These are phyloP conservation scores for Potentilla sterilis DNA, from an alignment of 306 rosid species.

Conservation along the genomic window DNA sequence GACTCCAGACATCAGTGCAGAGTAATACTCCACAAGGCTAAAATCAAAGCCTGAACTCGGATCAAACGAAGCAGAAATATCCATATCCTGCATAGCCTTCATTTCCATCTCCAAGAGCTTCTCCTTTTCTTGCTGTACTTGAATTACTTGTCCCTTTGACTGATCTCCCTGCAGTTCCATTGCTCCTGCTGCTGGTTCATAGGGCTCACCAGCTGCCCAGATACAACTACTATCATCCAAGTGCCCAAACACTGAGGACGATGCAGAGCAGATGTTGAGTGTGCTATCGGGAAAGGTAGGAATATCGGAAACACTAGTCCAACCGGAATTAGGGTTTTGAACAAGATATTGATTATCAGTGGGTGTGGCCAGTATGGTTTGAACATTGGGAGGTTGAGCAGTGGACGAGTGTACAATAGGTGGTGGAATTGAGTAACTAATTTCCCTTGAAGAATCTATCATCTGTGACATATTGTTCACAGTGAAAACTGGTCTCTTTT, in stretches of 20 bases:
- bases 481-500: slow-evolving; percentile 22
- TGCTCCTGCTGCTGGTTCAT: slow-evolving; percentile 15
- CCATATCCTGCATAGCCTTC: slow-evolving; percentile 29
- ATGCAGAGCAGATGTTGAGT: slow-evolving; percentile 30
- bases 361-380: not conserved
- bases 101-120: slow-evolving; percentile 29
- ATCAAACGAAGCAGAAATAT: slow-evolving; percentile 6
- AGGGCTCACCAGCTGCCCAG: slow-evolving; percentile 38
- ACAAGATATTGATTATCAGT: slow-evolving; percentile 15
- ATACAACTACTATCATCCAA: slow-evolving; percentile 20
- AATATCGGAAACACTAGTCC: slow-evolving; percentile 9
- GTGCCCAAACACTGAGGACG: slow-evolving; percentile 29
- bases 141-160: slow-evolving; percentile 3
- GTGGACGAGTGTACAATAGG: slow-evolving; percentile 10
- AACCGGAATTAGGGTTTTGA: slow-evolving; percentile 17
- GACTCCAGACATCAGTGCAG: slow-evolving; percentile 48
- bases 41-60: slow-evolving; percentile 49
- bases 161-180: slow-evolving; percentile 14
- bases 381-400: not conserved
- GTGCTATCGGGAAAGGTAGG: slow-evolving; percentile 20
- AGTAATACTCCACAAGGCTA: slow-evolving; percentile 47
- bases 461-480: slow-evolving; percentile 9
- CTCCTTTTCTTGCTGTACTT: slow-evolving; percentile 29
- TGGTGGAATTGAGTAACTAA: not conserved
- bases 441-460: not conserved